A percentile compares a stretch with the other conserved stretches of the same genome.
Conservation (phyloP, 305 asterid genomes). For the Solanum hybrid region DNA sequence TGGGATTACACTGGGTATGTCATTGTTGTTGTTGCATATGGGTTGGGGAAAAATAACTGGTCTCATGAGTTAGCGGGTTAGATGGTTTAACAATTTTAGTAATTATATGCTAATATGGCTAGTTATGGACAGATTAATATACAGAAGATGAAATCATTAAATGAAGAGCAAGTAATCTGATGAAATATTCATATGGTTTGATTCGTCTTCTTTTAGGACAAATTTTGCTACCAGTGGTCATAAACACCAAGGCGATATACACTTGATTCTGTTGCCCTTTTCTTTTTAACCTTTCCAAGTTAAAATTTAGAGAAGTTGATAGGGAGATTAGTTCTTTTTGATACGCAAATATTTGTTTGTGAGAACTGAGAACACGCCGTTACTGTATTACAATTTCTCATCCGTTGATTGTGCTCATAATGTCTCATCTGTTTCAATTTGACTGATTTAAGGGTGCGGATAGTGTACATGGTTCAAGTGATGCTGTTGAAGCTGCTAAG, state of each 20-base stretch:
- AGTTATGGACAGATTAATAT: background rate
- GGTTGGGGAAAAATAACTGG: background rate
- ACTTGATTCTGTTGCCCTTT: background rate
- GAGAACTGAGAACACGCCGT: background rate
- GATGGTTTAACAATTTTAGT: background rate
- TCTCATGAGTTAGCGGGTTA: background rate
- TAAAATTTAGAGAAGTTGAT: background rate
- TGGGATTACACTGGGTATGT: background rate
- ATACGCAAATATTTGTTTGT: background rate
- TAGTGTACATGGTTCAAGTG: slow-evolving; percentile 53
- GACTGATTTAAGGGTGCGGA: slow-evolving; percentile 54
- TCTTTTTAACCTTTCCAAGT: background rate
- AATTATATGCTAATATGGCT: background rate
- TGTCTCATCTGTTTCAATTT: background rate
- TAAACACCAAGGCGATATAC: background rate
- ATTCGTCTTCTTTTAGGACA: background rate
- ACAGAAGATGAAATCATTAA: background rate
- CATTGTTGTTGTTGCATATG: background rate
- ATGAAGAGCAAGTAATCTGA: background rate
- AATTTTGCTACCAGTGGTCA: background rate
- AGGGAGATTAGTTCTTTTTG: background rate
- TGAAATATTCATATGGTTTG: background rate
- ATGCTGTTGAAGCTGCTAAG: slow-evolving; percentile 73
- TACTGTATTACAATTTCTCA: background rate
- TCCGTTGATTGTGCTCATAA: background rate